A percentile compares a stretch with the other conserved stretches of the same genome.
Evolutionary conservation across 176 grass and related monocot species (phyloP).

Genomic region (Pontederia crassipes): DNA sequence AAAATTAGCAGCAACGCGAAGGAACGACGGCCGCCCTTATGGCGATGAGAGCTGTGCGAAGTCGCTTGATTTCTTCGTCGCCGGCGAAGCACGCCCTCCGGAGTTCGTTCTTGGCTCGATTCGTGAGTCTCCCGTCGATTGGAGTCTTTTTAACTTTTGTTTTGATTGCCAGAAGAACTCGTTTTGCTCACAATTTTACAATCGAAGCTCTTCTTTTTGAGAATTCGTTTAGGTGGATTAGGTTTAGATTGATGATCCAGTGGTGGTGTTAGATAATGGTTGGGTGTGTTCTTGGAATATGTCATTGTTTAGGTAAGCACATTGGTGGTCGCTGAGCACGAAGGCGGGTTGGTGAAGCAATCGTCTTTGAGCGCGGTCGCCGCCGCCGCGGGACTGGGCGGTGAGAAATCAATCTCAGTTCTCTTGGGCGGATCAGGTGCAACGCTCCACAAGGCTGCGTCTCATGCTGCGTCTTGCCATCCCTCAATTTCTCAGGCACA

Average conservation of each 20-base stretch:
- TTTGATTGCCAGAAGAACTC: too few relatives aligned
- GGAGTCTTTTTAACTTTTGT: too few relatives aligned
- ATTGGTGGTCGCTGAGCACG: conserved; percentile 66
- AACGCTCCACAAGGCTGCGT: conserved; percentile 46
- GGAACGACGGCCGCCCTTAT: not conserved
- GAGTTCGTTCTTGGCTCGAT: not conserved
- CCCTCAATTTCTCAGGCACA: conserved; percentile 67
- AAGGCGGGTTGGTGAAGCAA: conserved; percentile 69
- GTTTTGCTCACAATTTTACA: too few relatives aligned
- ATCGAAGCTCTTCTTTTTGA: not conserved
- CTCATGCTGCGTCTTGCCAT: conserved; percentile 75
- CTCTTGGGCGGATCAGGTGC: conserved; percentile 64
- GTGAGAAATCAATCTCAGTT: conserved; percentile 55
- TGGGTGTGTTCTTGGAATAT: too few relatives aligned
- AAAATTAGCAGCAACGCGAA: not conserved
- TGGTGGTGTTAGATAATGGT: too few relatives aligned
- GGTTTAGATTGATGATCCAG: too few relatives aligned
- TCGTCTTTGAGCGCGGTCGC: conserved; percentile 68
- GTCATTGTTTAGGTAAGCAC: conserved; percentile 48
- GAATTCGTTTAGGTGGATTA: not conserved
- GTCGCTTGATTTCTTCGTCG: not conserved
- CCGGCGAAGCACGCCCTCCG: too few relatives aligned
- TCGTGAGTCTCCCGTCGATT: not conserved
- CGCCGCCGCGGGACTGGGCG: conserved; percentile 45
- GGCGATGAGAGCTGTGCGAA: conserved; percentile 3